Evolutionary conservation across 1,284 basidiomycete species (phyloP), one percentile per base, ranked within the genome.

Genomic region (Gymnopus androsaceus): DNA sequence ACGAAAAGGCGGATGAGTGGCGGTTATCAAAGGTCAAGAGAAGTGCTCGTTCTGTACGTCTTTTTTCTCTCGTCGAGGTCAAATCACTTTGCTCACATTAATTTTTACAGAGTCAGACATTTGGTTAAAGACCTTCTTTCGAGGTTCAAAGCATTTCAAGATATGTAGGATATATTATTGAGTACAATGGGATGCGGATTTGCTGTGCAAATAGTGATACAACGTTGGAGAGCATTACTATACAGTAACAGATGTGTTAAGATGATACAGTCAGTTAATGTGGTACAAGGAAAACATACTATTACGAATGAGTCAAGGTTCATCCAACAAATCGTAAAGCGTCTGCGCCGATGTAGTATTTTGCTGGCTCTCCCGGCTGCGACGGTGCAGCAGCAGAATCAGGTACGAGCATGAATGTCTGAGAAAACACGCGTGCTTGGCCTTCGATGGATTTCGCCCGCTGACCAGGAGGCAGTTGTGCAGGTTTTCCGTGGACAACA

Each of bases 1-100:
- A 90, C 72, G 89, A 94, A 77, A 91, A 93, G 67, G 87, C 90
- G 46, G 92, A 94, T 74, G 92, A 94, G 67, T 95, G 92, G 92
- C 80, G 92, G 51, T 73, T 94, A 66, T 94, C 91, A 6, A 93
- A 93, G 69, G 80, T 93, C 77, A 93, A 93, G 74, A 79, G 92
- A 59, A 92, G 89, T 67, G 90, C 92, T 37, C 83, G 92, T 61
- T 92, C 91, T 61, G 87, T 88, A 73, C 55, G 85, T 81, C 17
- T 49, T 34, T 31, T 56, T 28, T 56, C 51, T 38, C 51, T 47
- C 44, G 37, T 38, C 23, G 23, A 5, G 12, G 52, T 55, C 31
- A 59, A 54, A 56, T 61, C 52, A 69, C 34, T 63, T 50, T 25
- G 25, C 36, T 58, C n/a, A 56, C 37, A 30, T 56, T 27, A 45